These are phyloP conservation scores for Spathaspora girioi DNA, from an alignment of 805 yeast genomes.

Conservation along the genomic window DNA sequence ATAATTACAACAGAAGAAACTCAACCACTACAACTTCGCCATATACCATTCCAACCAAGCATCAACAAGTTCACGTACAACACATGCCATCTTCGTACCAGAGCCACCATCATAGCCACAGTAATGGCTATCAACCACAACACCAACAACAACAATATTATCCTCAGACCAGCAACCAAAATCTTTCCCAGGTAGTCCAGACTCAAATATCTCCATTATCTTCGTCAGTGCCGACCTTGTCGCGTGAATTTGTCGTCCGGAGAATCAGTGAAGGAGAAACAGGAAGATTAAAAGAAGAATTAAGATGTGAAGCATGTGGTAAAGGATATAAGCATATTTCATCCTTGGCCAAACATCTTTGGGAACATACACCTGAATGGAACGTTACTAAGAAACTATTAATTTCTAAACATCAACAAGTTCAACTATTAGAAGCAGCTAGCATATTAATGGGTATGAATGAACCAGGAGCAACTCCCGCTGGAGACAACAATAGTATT, in stretches of 20 bases:
- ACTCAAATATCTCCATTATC: constrained; percentile 9
- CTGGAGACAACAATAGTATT: not conserved
- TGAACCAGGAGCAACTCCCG: constrained; percentile 22
- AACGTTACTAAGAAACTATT: constrained; percentile 75
- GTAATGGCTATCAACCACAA: constrained; percentile 1
- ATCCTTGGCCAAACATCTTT: constrained; percentile 80
- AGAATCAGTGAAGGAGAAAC: constrained; percentile 84
- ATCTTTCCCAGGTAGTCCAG: constrained; percentile 1
- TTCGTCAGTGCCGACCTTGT: constrained; percentile 41
- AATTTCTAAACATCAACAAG: constrained; percentile 86
- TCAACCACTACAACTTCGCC: constrained; percentile 21
- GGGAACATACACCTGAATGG: constrained; percentile 98
- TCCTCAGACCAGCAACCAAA: constrained; percentile 7
- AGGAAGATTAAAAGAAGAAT: constrained; percentile 77
- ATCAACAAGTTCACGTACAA: constrained; percentile 14
- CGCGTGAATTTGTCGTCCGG: constrained; percentile 73
- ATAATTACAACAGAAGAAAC: constrained; percentile 27
- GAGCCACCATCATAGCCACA: constrained; percentile 6
- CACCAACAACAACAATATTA: constrained; percentile 11
- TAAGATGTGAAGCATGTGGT: constrained; percentile 88
- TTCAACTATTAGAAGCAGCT: constrained; percentile 75
- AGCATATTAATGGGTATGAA: constrained; percentile 75
- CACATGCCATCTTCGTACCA: constrained; percentile 9
- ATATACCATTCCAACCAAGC: constrained; percentile 25
- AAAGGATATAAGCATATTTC: constrained; percentile 88